Percentiles rank a stretch among this genome's conserved stretches.
Conservation (phyloP, 2,329 filamentous ascomycete species). For the Neopestalotiopsis rosae region DNA sequence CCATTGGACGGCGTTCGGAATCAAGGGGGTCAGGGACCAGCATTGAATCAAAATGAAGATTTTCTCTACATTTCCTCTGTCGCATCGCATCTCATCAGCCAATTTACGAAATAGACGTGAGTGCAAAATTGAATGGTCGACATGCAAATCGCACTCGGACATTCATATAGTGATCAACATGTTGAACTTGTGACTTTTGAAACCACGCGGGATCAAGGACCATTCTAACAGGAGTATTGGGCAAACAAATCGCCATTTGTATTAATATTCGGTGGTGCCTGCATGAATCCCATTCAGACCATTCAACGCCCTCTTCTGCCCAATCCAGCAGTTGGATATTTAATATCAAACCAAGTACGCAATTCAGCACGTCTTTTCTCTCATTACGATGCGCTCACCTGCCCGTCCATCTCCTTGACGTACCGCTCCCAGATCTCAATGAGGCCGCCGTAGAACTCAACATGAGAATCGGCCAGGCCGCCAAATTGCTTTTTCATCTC, state of each 20-base stretch:
- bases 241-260: not conserved
- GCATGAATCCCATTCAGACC: not conserved
- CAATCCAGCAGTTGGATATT: not conserved
- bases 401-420: slow-evolving; percentile 83
- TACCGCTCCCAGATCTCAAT: slow-evolving; percentile 89
- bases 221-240: not conserved
- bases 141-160: too few species aligned
- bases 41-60: not conserved
- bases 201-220: not conserved
- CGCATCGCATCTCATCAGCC: too few species aligned
- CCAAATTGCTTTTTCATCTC: slow-evolving; percentile 92
- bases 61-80: too few species aligned
- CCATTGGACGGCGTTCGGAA: not conserved
- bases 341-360: not conserved
- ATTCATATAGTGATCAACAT: not conserved
- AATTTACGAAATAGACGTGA: too few species aligned
- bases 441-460: slow-evolving; percentile 83
- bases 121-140: too few species aligned
- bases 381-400: slow-evolving; percentile 45
- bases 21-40: not conserved
- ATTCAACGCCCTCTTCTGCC: not conserved
- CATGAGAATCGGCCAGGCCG: slow-evolving; percentile 81
- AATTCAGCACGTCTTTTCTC: not conserved
- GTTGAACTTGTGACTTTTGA: not conserved
- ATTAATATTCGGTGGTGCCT: not conserved